These are phyloP conservation scores for Calonectria henricotiae DNA, from an alignment of 2,329 filamentous ascomycete species.

Conservation along the genomic window DNA sequence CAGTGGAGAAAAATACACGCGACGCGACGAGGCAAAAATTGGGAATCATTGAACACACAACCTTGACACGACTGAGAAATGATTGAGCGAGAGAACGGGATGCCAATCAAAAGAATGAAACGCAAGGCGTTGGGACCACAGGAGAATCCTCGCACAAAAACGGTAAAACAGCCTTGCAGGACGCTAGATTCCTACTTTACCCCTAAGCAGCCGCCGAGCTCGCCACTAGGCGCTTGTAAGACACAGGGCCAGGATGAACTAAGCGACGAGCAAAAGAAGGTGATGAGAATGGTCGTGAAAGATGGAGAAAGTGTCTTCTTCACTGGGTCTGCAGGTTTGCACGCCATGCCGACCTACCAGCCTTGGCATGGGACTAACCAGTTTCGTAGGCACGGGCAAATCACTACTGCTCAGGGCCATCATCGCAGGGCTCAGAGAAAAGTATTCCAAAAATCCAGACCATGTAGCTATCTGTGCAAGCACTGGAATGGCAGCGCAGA, in stretches of 20 bases:
- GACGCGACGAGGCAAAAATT: too few species aligned
- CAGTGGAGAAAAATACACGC: too few species aligned
- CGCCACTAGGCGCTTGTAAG: too few species aligned
- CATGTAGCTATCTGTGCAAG: conserved; percentile 15
- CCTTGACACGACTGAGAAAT: too few species aligned
- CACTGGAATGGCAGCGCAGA: conserved; percentile 15
- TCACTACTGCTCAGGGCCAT: conserved; percentile 5
- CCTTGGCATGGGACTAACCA: not conserved
- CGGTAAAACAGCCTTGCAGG: not conserved
- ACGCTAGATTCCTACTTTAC: not conserved
- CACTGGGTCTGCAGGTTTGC: conserved; percentile 8
- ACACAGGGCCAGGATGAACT: not conserved
- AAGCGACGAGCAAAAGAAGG: not conserved
- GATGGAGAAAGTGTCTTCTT: conserved; percentile 10
- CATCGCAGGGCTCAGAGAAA: not conserved
- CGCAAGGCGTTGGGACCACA: not conserved
- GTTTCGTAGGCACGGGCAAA: conserved; percentile 4
- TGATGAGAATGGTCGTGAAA: not conserved
- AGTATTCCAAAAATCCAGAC: not conserved
- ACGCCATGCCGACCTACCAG: too few species aligned
- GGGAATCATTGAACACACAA: too few species aligned
- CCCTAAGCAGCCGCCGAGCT: not conserved
- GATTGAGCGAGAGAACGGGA: too few species aligned
- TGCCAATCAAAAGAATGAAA: not conserved
- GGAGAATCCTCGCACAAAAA: not conserved